Evolutionary conservation across 257 asterid species (phyloP).

Genomic region (Solanum dulcamara): DNA sequence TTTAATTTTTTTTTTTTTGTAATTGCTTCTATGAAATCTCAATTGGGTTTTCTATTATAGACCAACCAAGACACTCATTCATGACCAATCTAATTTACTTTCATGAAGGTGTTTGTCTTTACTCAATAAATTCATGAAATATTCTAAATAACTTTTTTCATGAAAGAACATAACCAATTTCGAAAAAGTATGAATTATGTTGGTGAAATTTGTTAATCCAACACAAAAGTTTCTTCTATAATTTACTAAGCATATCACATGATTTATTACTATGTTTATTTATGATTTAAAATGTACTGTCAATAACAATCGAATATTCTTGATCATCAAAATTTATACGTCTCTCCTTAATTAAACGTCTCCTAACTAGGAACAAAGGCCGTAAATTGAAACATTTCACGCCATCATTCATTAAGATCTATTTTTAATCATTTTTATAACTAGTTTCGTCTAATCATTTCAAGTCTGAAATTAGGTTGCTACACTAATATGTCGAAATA

Average conservation of each 20-base stretch:
- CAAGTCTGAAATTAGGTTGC: background rate
- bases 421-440: too few relatives aligned
- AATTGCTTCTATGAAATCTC: background rate
- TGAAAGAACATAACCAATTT: background rate
- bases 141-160: background rate
- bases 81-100: background rate
- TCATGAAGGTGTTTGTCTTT: background rate
- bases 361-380: background rate
- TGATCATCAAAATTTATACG: background rate
- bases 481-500: background rate
- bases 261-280: background rate
- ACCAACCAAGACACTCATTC: background rate
- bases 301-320: background rate
- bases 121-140: background rate
- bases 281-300: background rate
- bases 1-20: too few relatives aligned
- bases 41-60: background rate
- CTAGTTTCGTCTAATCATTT: background rate
- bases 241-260: background rate
- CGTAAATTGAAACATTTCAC: background rate
- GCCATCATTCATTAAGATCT: background rate
- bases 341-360: too few relatives aligned
- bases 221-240: background rate
- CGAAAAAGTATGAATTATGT: background rate
- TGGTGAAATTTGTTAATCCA: background rate